Evolutionary conservation across 2,329 filamentous ascomycete species (phyloP), one percentile per base, ranked within the genome.

Genomic region (Talaromyces amestolkiae): DNA sequence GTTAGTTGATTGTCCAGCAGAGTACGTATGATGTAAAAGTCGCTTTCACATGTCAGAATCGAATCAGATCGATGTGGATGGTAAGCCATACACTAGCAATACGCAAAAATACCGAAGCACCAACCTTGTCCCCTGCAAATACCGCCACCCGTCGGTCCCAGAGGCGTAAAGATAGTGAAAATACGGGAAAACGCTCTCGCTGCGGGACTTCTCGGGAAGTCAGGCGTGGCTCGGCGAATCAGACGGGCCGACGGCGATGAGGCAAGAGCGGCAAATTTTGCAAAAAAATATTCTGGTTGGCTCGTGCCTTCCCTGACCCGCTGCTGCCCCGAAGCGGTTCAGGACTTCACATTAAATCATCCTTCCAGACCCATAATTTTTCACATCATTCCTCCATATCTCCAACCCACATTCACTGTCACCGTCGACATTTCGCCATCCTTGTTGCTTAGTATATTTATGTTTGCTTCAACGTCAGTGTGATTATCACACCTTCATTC

Each of bases 181-280:
- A 37, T 56, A 37, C 51, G 9, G 10, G 37, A 56, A 37, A 4
- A 31, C 11, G n/a, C 5, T 39, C 53, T 37, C 33, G 9, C 33
- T 43, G 39, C 61, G 61, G 61, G 53, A 58, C 61, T 41, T 45
- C 13, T 49, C 61, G 61, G 61, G n/a, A 47, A 6, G 19, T 15
- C 22, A 22, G 19, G 13, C 53, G 5, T 15, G 11, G 37, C 17
- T 37, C 39, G 27, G 61, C 61, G 51, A 64, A 64, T 64, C 45
- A 53, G 61, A 63, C 15, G 61, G 49, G 37, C 54, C 54, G 54
- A 43, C 0, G 1, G 15, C 19, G 37, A 58, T 24, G 19, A 15
- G 37, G 56, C 56, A 43, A 17, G 56, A 45, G 56, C 35, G 39
- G 39, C 37, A 45, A 45, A 59, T 11, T 7, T 19, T 7, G 35